Evolutionary conservation across 352 stramenopile genomes (phyloP).

Genomic region (Lagenidium sp.): DNA sequence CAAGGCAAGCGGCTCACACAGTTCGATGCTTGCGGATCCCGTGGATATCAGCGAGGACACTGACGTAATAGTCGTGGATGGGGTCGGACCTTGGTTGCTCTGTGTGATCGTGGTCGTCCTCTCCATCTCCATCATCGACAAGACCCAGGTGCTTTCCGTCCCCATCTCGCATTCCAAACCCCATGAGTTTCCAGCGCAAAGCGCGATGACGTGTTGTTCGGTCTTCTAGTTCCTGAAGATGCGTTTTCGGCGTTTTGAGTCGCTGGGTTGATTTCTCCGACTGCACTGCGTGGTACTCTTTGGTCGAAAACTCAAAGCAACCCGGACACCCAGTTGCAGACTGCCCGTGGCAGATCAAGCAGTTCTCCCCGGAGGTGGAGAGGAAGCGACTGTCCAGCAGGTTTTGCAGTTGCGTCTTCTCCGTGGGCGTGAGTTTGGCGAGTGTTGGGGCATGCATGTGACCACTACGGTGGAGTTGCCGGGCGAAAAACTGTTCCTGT

Average conservation of each 20-base stretch:
- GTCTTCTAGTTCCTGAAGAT: constrained; percentile 34
- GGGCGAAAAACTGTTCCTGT: constrained; percentile 11
- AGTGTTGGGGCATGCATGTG: constrained; percentile 1
- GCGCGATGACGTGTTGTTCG: constrained; percentile 24
- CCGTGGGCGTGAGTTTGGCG: constrained; percentile 9
- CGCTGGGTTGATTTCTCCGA: constrained; percentile 27
- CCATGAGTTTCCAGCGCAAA: constrained; percentile 43
- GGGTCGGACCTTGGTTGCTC: constrained; percentile 1
- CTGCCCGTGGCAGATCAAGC: constrained; percentile 13
- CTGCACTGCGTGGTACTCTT: constrained; percentile 22
- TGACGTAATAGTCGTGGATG: constrained; percentile 27
- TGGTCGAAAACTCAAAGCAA: constrained; percentile 48
- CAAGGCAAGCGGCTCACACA: too few relatives aligned
- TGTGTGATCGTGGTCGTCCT: neutral
- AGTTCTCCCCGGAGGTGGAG: constrained; percentile 1
- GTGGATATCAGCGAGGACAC: constrained; percentile 35
- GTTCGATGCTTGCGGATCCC: constrained; percentile 49
- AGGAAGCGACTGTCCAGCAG: constrained; percentile 21
- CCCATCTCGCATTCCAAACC: constrained; percentile 5
- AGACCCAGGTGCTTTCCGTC: too few relatives aligned
- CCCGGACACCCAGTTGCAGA: constrained; percentile 53
- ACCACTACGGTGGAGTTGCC: constrained; percentile 8
- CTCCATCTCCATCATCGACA: neutral
- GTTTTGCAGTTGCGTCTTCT: constrained; percentile 24
- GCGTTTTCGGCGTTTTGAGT: constrained; percentile 44